phyloP scores from a whole-genome alignment of 768 basidiomycete genomes.

The Trametes cinnabarina region DNA sequence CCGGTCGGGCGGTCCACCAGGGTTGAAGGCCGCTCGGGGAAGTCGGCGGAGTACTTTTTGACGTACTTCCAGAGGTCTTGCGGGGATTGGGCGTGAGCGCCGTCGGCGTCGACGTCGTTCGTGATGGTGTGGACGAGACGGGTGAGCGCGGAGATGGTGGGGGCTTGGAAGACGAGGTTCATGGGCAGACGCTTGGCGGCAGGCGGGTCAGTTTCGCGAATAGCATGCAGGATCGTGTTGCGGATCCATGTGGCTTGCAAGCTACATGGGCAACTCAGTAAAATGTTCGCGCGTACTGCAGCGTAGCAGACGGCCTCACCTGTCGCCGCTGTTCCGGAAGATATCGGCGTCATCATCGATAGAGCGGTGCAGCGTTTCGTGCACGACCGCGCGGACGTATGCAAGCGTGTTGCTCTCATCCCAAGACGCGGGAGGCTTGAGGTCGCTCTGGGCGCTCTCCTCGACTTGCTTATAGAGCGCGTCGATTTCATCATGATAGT shows the following conservation, averaged over 20 bases:
- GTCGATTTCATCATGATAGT: constrained; percentile 22
- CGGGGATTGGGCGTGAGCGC: constrained; percentile 13
- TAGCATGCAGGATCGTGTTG: constrained; percentile 29
- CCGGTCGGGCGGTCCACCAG: neutral
- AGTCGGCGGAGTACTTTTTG: constrained; percentile 34
- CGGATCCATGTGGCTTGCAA: constrained; percentile 34
- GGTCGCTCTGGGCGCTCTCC: constrained; percentile 18
- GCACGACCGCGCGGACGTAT: constrained; percentile 19
- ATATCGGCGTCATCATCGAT: constrained; percentile 19
- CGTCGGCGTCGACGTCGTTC: neutral
- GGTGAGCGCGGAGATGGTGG: constrained; percentile 34
- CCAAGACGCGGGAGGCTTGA: constrained; percentile 17
- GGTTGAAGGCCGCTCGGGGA: neutral
- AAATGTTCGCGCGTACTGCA: too few species aligned
- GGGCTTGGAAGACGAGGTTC: constrained; percentile 37
- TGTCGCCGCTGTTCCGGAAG: constrained; percentile 25
- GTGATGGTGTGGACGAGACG: constrained; percentile 2
- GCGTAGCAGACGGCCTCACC: neutral
- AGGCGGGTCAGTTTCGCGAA: constrained; percentile 13
- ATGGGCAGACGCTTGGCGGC: constrained; percentile 23
- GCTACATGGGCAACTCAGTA: constrained; percentile 7
- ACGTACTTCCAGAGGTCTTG: constrained; percentile 31
- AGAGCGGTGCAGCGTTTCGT: constrained; percentile 8
- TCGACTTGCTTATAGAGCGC: constrained; percentile 16
- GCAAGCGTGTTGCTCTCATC: neutral